Evolutionary conservation across 371 early-diverging fungal genomes (phyloP).

Genomic region (Apophysomyces variabilis): DNA sequence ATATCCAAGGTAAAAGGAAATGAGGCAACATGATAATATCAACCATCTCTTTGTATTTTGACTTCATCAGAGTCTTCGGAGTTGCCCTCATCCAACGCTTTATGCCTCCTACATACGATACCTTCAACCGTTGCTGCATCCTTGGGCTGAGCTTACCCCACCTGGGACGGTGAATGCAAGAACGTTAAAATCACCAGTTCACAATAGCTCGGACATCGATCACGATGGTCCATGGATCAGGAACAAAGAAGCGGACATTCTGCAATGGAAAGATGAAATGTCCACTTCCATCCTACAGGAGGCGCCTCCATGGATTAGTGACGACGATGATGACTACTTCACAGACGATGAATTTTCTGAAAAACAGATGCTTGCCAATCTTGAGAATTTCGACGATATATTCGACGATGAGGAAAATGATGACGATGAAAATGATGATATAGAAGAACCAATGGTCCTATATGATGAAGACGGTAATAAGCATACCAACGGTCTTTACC

Average conservation of each 20-base stretch:
- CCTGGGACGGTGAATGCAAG: not conserved
- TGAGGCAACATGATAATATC: constrained; percentile 4
- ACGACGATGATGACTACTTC: constrained; percentile 18
- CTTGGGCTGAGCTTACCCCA: constrained; percentile 41
- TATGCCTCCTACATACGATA: constrained; percentile 49
- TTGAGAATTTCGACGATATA: constrained; percentile 38
- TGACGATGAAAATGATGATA: constrained; percentile 13
- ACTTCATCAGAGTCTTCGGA: constrained; percentile 46
- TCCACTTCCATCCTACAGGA: constrained; percentile 13
- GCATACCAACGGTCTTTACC: not conserved
- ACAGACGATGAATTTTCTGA: not conserved
- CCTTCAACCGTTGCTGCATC: constrained; percentile 43
- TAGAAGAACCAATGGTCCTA: constrained; percentile 7
- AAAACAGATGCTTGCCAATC: not conserved
- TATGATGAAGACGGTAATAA: not conserved
- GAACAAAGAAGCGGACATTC: not conserved
- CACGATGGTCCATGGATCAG: not conserved
- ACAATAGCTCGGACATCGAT: constrained; percentile 7
- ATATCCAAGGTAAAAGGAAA: constrained; percentile 42
- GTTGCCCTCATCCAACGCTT: constrained; percentile 66
- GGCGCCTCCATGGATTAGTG: constrained; percentile 9
- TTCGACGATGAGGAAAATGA: constrained; percentile 25
- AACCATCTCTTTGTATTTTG: constrained; percentile 23
- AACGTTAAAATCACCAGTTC: not conserved
- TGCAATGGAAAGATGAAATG: not conserved